Evolutionary conservation across 2,329 filamentous ascomycete genomes (phyloP), one percentile per base, ranked within the genome.

Genomic region (Aureobasidium lini): DNA sequence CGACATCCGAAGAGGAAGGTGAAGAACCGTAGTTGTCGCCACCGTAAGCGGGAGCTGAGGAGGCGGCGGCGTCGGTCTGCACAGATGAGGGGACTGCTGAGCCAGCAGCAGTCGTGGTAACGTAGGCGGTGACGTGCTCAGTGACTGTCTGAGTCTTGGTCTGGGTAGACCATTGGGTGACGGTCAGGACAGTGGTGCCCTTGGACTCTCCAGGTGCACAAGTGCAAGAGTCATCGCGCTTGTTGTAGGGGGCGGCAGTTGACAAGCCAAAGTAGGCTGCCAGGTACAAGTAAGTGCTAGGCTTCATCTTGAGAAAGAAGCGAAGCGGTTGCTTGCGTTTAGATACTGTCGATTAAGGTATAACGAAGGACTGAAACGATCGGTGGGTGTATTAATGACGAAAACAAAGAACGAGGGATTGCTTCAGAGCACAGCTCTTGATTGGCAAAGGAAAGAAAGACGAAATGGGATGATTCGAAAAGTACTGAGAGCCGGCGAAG

Each of bases 351-450:
- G 39, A 56, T 53, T 40, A 48, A 36, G 28, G 32, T 40, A 46
- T 23, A 37, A 56, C 31, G 52, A 56, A n/a, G 16, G 52, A 56
- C 37, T 56, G 13, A 28, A 56, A 56, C 31, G 52, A 56, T 56
- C n/a, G 49, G 10, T 15, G 18, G 36, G 15, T 36, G n/a, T 18
- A 44, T 42, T 42, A 43, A 23, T 18, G 49, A 44, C 16, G 46
- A 32, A 18, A 57, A 57, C 43, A 57, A 40, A 57, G 18, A 48
- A 40, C 54, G 43, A 40, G n/a, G 36, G n/a, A 40, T 28, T 39
- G 43, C 42, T 31, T 47, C 54, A 57, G 54, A 57, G 54, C 54
- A 57, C 52, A 57, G 43, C 54, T 57, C 54, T 47, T 40, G 54
- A 39, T 46, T 46, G 18, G 40, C 52, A 46, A 56, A 47, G 42